Evolutionary conservation across 1,139 yeast species (phyloP), one percentile per base, ranked within the genome.

Genomic region (Pichia sp.): DNA sequence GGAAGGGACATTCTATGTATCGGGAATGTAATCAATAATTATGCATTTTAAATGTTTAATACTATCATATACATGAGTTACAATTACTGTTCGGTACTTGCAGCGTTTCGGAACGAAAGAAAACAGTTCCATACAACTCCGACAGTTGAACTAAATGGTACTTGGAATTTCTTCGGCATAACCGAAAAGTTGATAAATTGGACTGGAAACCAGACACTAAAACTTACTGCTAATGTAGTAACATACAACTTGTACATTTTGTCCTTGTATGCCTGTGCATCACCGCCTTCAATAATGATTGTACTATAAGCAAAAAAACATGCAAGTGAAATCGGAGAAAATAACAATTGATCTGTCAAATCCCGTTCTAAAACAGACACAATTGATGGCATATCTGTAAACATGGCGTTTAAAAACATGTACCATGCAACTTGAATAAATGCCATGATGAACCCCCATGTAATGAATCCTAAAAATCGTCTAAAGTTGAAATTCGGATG

Each of bases 101-200:
- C 41, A 0, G 70, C 69, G 46, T 83, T 83, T 54, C 81, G 69
- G 74, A 86, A 78, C 0, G 96, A 86, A 37, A 91, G 66, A 64
- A 83, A 89, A 42, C 96, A 88, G 62, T 88, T 85, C 96, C 96
- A 88, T 32, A 87, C 66, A 23, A 88, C 93, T 24, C 94, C 87
- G n/a, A 91, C 69, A 11, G 93, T 78, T 1, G 95, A 82, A 44
- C 94, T 81, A 58, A 91, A 89, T 0, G 96, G 96, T 4, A 89
- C 95, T 61, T 91, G 97, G 51, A 79, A 74, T 47, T 74, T 73
- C 42, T 79, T 68, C 0, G 97, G 96, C 57, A 91, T 76, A 9
- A 86, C 57, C 48, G 87, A 68, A 55, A 91, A 91, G 61, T 91
- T 91, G 52, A 89, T 68, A 53, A 91, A 85, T 60, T 91, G 97